Base-by-base conservation (phyloP, 306 rosid species). In the Pyrus communis region DNA sequence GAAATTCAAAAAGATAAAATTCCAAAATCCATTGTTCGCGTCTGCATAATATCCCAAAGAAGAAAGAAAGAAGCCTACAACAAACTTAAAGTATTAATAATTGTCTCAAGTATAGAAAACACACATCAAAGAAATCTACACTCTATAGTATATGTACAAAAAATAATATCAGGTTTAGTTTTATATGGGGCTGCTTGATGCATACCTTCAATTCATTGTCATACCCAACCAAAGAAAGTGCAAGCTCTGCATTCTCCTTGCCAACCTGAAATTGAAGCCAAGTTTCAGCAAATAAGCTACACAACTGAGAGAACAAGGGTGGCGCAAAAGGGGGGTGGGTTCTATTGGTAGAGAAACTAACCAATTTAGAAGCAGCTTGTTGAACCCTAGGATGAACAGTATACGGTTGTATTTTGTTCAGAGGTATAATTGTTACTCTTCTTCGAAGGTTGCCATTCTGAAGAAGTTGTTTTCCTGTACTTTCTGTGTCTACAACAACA, bases 341-440 rank as follows among this genome's bases (percentile, higher is more conserved):
- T 28, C 33, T 75, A 71, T 54, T 25, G 51, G 55, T 76, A 68
- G 74, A 81, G 75, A 80, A 75, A 81, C 92, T 67, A 60, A 95
- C 97, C 97, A 88, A 79, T 79, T 83, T 85, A 76, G 30, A 82
- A 62, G 97, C 96, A 69, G 93, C 90, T 40, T 88, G 86, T 81
- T 88, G 91, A 85, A 84, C 80, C 82, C 88, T 81, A 5, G 82
- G 69, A 40, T 89, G 86, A 81, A 89, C 88, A 55, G 81, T 35
- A 45, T 84, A 11, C 28, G 96, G 17, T 78, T 90, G 92, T 84
- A 95, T 95, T 87, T 95, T 95, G 87, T 89, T 95, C 87, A 95
- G 73, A 72, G 98, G 98, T 85, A 95, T 89, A 78, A 95, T 92
- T 75, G 98, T 95, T 73, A 95, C 97, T 87, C 98, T 88, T 84